Conservation (phyloP, 306 rosid species). For the Canavalia gladiata region DNA sequence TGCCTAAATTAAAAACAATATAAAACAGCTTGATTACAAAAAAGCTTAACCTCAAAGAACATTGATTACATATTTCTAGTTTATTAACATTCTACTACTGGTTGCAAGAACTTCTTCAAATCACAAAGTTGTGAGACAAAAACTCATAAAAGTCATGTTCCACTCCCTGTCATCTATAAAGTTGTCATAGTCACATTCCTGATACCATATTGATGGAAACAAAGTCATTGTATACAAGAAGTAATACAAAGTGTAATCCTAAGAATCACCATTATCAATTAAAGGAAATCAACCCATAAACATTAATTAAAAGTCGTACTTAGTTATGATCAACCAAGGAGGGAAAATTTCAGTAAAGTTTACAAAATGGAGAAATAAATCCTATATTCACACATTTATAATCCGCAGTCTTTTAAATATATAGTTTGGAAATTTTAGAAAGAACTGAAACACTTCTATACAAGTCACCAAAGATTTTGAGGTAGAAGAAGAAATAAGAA, state of each 20-base stretch:
- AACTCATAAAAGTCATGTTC: conserved; percentile 78
- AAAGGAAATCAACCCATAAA: not conserved
- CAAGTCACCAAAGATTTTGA: not conserved
- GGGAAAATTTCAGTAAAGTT: not conserved
- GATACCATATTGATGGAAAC: conserved; percentile 64
- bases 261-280: not conserved
- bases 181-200: conserved; percentile 86
- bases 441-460: not conserved
- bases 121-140: not conserved
- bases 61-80: not conserved
- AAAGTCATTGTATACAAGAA: conserved; percentile 33
- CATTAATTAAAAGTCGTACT: not conserved
- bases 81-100: not conserved
- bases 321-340: not conserved
- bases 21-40: not conserved
- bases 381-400: not conserved
- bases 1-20: not conserved
- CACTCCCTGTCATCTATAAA: conserved; percentile 93
- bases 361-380: not conserved
- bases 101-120: conserved; percentile 7
- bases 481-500: no score
- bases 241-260: conserved; percentile 32
- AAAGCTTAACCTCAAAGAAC: not conserved
- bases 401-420: not conserved
- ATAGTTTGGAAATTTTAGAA: not conserved